Percentiles rank a stretch among this genome's conserved stretches.
phyloP scores from a whole-genome alignment of 805 yeast genomes.

The Teunomyces panamensis region DNA sequence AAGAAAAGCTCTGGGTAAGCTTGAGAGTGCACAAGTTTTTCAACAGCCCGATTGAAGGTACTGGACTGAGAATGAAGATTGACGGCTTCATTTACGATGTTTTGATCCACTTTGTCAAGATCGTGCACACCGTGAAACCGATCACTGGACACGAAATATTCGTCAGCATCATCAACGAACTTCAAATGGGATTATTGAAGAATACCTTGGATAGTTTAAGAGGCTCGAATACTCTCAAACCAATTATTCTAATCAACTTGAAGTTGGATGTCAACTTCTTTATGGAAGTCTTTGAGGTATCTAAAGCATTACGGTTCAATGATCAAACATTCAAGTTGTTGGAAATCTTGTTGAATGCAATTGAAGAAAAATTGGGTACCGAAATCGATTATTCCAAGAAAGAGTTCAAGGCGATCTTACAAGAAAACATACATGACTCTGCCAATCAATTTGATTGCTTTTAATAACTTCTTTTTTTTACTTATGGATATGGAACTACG shows the following conservation, averaged over 20 bases:
- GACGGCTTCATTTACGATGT: conserved; percentile 40
- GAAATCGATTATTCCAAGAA: conserved; percentile 19
- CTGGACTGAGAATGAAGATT: conserved; percentile 17
- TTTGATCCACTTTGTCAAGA: conserved; percentile 39
- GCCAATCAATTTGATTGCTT: conserved; percentile 35
- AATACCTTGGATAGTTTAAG: conserved; percentile 32
- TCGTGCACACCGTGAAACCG: conserved; percentile 39
- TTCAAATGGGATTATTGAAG: conserved; percentile 35
- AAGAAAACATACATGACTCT: conserved; percentile 24
- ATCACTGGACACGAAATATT: conserved; percentile 37
- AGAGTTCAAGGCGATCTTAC: conserved; percentile 28
- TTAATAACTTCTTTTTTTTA: conserved; percentile 5
- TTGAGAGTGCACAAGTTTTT: conserved; percentile 25
- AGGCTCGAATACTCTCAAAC: conserved; percentile 12
- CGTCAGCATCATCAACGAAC: conserved; percentile 33
- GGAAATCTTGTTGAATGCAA: conserved; percentile 9
- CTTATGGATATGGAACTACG: not conserved
- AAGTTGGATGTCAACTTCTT: conserved; percentile 38
- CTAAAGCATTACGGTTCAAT: conserved; percentile 30
- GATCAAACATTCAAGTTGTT: conserved; percentile 22
- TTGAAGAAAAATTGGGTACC: conserved; percentile 10
- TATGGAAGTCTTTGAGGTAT: conserved; percentile 37
- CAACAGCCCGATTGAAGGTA: conserved; percentile 8
- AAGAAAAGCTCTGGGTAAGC: conserved; percentile 34
- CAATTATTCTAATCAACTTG: conserved; percentile 23